Base-by-base conservation (phyloP, 129 eudicot species). In the Ambrosia artemisiifolia region DNA sequence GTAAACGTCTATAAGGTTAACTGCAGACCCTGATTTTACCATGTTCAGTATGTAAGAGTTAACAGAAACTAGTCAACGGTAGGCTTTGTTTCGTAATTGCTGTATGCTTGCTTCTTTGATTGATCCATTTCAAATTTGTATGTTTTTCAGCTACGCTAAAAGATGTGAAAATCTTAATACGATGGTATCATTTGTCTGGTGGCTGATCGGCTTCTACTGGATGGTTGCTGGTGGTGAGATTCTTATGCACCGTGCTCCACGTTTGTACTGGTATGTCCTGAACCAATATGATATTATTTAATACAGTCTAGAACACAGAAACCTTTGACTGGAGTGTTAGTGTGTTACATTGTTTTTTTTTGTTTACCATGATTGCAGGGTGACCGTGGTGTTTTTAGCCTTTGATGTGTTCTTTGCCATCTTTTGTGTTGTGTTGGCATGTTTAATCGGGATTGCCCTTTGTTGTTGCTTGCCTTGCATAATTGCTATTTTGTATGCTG, bases 391-490 rank as follows among this genome's bases (percentile, higher is more conserved):
- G 59, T 93, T 90, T 75, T 70, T 93, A 86, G 96, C 98, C 65
- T 93, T 93, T 42, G 96, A 93, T 75, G 98, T 93, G 69, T 87
- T 93, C 85, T 93, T 93, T 79, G 98, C 98, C 70, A 84, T 93
- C 76, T 93, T 93, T 66, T 93, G 98, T 79, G 90, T 93, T 78
- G 91, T 85, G 72, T 81, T 93, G 85, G 98, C 96, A 60, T 93
- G 95, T 73, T 83, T 93, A 62, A 93, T 93, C 35, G 96, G 98
- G 73, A 82, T 93, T 68, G 98, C 98, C 61, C 92, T 93, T 51
- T 93, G 98, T 72, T 93, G 98, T 92, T 93, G 98, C 84, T 80
- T 93, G 70, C 96, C 96, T 56, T 93, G 98, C 87, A 93, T 93
- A 71, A 93, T 93, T 77, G 98, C 98, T 60, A 83, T 93, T 68